Evolutionary conservation across 768 basidiomycete genomes (phyloP).

Genomic region (Russula brevipes): DNA sequence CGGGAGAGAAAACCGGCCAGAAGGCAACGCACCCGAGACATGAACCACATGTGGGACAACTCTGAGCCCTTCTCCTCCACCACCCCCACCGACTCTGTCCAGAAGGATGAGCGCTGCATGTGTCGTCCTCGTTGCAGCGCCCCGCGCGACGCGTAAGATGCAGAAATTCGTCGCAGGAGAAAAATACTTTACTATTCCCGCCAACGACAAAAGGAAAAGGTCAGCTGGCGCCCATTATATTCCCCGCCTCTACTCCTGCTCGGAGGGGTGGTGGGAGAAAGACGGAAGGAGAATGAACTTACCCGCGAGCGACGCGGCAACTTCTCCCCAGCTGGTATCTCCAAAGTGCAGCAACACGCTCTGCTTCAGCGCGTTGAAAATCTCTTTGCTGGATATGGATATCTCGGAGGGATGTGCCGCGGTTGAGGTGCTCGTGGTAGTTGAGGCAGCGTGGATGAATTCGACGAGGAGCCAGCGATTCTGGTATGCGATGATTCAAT

Average conservation of each 20-base stretch:
- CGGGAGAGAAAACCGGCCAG: background rate
- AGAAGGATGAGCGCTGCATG: conserved; percentile 78
- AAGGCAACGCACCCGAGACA: conserved; percentile 58
- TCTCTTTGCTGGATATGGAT: conserved; percentile 47
- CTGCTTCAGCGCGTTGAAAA: conserved; percentile 65
- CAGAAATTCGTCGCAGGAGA: conserved; percentile 79
- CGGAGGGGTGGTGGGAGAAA: background rate
- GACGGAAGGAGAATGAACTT: conserved; percentile 24
- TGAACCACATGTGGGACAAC: conserved; percentile 76
- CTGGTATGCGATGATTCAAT: conserved; percentile 35
- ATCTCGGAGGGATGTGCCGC: conserved; percentile 45
- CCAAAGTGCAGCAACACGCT: conserved; percentile 72
- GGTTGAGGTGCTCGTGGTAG: conserved; percentile 60
- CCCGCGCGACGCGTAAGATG: conserved; percentile 76
- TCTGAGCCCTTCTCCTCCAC: conserved; percentile 30
- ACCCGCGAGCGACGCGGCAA: conserved; percentile 69
- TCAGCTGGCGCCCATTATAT: no score
- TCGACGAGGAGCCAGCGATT: conserved; percentile 89
- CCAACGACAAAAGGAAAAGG: background rate
- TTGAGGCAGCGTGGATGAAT: conserved; percentile 59
- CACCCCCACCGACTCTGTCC: conserved; percentile 46
- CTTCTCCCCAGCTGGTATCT: conserved; percentile 80
- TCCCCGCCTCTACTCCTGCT: no score
- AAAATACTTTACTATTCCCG: conserved; percentile 71
- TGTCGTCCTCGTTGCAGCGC: conserved; percentile 68